Percentiles rank a stretch among this genome's conserved stretches.
phyloP scores from a whole-genome alignment of 2,329 filamentous ascomycete genomes.

The Aspergillus proliferans region DNA sequence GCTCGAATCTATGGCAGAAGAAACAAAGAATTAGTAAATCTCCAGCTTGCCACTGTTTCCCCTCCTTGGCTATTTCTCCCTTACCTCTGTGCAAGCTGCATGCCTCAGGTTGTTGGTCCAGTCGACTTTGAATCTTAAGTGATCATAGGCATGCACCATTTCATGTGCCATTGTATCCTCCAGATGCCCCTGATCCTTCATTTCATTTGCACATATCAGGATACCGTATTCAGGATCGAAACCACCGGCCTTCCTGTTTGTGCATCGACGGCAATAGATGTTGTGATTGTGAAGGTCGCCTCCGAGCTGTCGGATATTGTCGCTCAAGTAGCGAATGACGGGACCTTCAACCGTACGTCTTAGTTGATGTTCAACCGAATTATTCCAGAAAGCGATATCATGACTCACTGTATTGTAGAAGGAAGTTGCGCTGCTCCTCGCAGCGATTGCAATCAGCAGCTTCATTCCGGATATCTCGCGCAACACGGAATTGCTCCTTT shows the following conservation, averaged over 20 bases:
- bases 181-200: slow-evolving; percentile 70
- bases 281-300: slow-evolving; percentile 67
- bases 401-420: slow-evolving; percentile 63
- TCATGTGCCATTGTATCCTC: slow-evolving; percentile 95
- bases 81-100: slow-evolving; percentile 86
- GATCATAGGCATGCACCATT: slow-evolving; percentile 96
- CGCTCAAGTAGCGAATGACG: slow-evolving; percentile 75
- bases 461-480: slow-evolving; percentile 69
- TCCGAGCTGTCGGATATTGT: slow-evolving; percentile 73
- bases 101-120: slow-evolving; percentile 75
- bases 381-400: not conserved
- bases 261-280: slow-evolving; percentile 77
- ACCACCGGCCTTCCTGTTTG: slow-evolving; percentile 66
- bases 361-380: not conserved
- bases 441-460: slow-evolving; percentile 71
- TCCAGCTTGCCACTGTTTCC: not conserved
- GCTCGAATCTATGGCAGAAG: slow-evolving; percentile 66
- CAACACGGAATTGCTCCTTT: slow-evolving; percentile 68
- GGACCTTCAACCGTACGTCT: slow-evolving; percentile 47
- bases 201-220: slow-evolving; percentile 84
- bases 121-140: slow-evolving; percentile 84
- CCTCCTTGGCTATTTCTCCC: slow-evolving; percentile 11
- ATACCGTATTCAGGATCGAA: slow-evolving; percentile 86
- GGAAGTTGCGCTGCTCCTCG: slow-evolving; percentile 75
- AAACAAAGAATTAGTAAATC: slow-evolving; percentile 7